Evolutionary conservation across 352 stramenopile species (phyloP), one percentile per base, ranked within the genome.

Genomic region (Phytopythium kandeliae): DNA sequence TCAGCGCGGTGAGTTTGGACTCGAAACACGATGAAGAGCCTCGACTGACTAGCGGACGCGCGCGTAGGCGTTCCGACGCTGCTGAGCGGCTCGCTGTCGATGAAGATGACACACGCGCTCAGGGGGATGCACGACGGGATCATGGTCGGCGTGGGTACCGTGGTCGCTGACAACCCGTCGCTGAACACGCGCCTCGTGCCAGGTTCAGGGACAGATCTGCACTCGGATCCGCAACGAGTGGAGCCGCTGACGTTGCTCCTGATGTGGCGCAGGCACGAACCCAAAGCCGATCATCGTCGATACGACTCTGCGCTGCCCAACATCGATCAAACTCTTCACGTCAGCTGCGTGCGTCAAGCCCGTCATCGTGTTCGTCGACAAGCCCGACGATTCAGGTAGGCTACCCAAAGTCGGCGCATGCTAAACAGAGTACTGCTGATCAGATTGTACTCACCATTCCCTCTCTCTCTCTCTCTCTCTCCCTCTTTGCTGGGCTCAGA

Each of bases 51-150:
- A n/a, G n/a, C n/a, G n/a, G n/a, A n/a, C n/a, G n/a, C n/a, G n/a
- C n/a, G 24, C 8, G 48, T 24, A 88, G 79, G 79, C 30, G 73
- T 61, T 26, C 78, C 80, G 28, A 92, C 80, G 40, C 41, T 88
- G 24, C 56, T 94, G 28, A 92, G 81, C 49, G 84, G 87, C 3
- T 17, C 63, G 17, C 60, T 51, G 33, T 93, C 83, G 2, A 84
- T 92, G 65, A 76, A 79, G 51, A 95, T 97, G 85, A 97, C 89
- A 16, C 89, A 97, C 49, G 50, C 71, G 43, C 55, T 97, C 51
- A 84, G 89, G 22, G 87, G 78, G 13, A 51, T 95, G 16, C 89
- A 97, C 54, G 78, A 89, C 30, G 85, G 77, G 0, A 96, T 97
- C 54, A 58, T 97, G 45, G 76, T 97, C 0, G 89, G 89, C 17